Evolutionary conservation across 1,139 yeast species (phyloP).

Genomic region (Debaryomyces udenii): DNA sequence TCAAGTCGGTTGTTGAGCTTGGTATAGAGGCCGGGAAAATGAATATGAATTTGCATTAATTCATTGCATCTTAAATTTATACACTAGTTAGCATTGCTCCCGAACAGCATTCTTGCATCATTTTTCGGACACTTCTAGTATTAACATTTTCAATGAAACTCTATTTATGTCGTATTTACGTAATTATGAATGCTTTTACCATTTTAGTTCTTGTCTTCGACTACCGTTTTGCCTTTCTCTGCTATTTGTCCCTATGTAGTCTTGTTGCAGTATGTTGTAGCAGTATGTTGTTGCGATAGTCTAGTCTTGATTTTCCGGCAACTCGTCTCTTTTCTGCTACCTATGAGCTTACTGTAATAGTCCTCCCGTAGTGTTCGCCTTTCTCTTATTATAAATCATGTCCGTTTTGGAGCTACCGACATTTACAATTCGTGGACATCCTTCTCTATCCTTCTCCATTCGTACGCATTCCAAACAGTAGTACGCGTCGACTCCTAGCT

Average conservation of each 20-base stretch:
- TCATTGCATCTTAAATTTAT: not conserved
- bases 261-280: too few species aligned
- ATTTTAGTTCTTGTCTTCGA: not conserved
- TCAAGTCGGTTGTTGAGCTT: slow-evolving; percentile 38
- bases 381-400: slow-evolving; percentile 58
- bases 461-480: slow-evolving; percentile 88
- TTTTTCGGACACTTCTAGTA: too few species aligned
- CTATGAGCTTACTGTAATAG: not conserved
- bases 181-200: not conserved
- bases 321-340: too few species aligned
- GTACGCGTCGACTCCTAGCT: slow-evolving; percentile 61
- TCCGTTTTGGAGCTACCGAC: slow-evolving; percentile 78
- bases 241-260: too few species aligned
- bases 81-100: not conserved
- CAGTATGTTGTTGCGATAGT: too few species aligned
- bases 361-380: slow-evolving; percentile 3
- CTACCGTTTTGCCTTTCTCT: too few species aligned
- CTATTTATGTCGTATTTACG: not conserved
- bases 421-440: slow-evolving; percentile 86
- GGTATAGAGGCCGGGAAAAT: slow-evolving; percentile 32
- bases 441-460: slow-evolving; percentile 82
- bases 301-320: too few species aligned
- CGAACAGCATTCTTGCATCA: too few species aligned
- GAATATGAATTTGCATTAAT: slow-evolving; percentile 18
- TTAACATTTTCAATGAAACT: not conserved